Conservation (phyloP, 176 grass and related monocot genomes). For the Avena insularis region DNA sequence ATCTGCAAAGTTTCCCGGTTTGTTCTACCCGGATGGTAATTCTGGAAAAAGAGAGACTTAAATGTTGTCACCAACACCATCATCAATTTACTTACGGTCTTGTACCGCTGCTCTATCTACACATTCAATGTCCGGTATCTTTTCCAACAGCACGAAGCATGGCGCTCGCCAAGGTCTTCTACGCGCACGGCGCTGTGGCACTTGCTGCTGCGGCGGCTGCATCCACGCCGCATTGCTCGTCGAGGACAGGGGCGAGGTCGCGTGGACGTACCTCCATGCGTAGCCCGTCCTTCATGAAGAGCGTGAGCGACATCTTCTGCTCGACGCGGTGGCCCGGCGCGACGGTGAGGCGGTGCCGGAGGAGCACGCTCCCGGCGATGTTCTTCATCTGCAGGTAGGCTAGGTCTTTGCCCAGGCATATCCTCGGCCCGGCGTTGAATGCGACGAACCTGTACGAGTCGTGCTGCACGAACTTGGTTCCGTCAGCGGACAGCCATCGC, state of each 20-base stretch:
- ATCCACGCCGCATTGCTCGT: conserved; percentile 26
- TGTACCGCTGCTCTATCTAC: conserved; percentile 55
- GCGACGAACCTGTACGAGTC: conserved; percentile 91
- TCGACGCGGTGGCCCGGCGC: conserved; percentile 79
- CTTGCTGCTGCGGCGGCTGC: background rate
- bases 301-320: conserved; percentile 99
- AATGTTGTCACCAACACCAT: conserved; percentile 53
- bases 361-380: conserved; percentile 83
- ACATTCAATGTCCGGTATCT: conserved; percentile 35
- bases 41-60: conserved; percentile 40
- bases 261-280: conserved; percentile 74
- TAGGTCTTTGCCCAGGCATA: conserved; percentile 94
- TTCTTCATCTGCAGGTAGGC: conserved; percentile 99
- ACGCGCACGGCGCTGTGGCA: conserved; percentile 56
- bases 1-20: conserved; percentile 28
- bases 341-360: conserved; percentile 74
- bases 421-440: conserved; percentile 89
- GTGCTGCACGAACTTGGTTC: conserved; percentile 70
- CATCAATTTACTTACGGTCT: conserved; percentile 49
- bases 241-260: conserved; percentile 55
- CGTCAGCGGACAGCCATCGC: conserved; percentile 82
- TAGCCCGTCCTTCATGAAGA: conserved; percentile 97
- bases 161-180: conserved; percentile 39
- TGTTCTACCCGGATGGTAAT: conserved; percentile 36
- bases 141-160: conserved; percentile 46